phyloP scores from a whole-genome alignment of 2,329 filamentous ascomycete species.

The Anthostomella pinea region DNA sequence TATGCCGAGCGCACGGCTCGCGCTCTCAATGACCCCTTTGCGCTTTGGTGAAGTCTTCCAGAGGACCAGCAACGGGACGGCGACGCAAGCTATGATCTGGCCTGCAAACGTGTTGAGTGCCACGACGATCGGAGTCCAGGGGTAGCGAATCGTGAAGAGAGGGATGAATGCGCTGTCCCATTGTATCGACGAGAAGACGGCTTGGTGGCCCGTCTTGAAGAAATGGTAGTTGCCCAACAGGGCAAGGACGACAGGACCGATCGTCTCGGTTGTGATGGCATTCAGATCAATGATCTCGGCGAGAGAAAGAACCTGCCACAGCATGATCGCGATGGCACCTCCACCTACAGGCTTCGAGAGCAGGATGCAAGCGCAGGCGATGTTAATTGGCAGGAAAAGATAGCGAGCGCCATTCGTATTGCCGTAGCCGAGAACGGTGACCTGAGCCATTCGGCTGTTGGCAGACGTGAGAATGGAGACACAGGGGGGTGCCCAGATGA shows the following conservation, averaged over 20 bases:
- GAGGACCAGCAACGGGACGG: slow-evolving; percentile 76
- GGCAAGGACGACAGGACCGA: slow-evolving; percentile 81
- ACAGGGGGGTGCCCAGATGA: slow-evolving; percentile 80
- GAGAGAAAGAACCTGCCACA: slow-evolving; percentile 87
- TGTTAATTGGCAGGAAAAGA: slow-evolving; percentile 76
- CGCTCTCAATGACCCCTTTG: slow-evolving; percentile 64
- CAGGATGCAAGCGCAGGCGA: slow-evolving; percentile 72
- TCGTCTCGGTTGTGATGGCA: slow-evolving; percentile 61
- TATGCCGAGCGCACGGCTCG: slow-evolving; percentile 67
- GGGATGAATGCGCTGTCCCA: slow-evolving; percentile 97
- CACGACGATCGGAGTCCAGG: slow-evolving; percentile 82
- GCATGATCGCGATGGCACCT: slow-evolving; percentile 75
- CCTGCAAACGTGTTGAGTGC: slow-evolving; percentile 84
- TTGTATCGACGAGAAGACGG: slow-evolving; percentile 80
- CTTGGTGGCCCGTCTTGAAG: slow-evolving; percentile 98
- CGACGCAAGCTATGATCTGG: slow-evolving; percentile 77
- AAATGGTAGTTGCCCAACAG: slow-evolving; percentile 92
- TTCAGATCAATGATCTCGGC: slow-evolving; percentile 62
- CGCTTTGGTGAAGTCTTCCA: slow-evolving; percentile 87
- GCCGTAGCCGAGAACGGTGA: slow-evolving; percentile 85
- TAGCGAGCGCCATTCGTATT: slow-evolving; percentile 93
- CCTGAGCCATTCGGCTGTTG: slow-evolving; percentile 47
- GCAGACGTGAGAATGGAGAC: slow-evolving; percentile 65
- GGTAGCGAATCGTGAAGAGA: slow-evolving; percentile 77
- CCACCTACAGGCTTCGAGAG: slow-evolving; percentile 94